phyloP scores from a whole-genome alignment of 1,139 yeast species.

The Magnusiomyces paraingens region DNA sequence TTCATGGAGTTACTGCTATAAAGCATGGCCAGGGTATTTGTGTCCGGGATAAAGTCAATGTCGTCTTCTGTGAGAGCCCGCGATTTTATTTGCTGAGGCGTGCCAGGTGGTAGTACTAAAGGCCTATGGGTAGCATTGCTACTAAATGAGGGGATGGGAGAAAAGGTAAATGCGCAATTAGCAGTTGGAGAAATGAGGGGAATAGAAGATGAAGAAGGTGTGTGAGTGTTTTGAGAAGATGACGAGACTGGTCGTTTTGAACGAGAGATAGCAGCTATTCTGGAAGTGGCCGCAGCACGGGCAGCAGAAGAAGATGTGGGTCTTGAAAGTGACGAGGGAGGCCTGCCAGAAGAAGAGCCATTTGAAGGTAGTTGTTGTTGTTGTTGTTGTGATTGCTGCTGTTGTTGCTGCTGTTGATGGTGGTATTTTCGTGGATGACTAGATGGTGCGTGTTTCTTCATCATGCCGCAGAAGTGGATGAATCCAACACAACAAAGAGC shows the following conservation, averaged over 20 bases:
- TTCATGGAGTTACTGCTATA: background rate
- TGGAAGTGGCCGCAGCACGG: background rate
- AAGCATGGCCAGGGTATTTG: background rate
- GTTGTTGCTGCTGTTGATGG: background rate
- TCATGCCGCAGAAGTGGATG: background rate
- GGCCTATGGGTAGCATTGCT: background rate
- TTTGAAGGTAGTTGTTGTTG: background rate
- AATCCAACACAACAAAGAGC: background rate
- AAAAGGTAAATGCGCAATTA: no score
- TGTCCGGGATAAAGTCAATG: slow-evolving; percentile 4
- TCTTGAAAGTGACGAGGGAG: background rate
- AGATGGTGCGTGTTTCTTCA: background rate
- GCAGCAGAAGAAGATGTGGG: slow-evolving; percentile 5
- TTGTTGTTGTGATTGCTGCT: background rate
- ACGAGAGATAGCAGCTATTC: background rate
- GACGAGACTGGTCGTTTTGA: no score
- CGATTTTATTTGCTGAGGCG: background rate
- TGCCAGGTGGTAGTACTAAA: background rate
- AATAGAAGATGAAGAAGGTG: no score
- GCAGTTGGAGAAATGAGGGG: no score
- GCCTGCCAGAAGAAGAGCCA: background rate
- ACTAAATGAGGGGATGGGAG: no score
- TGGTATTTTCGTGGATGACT: background rate
- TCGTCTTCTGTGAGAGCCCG: background rate
- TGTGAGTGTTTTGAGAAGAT: no score